A percentile compares a stretch with the other conserved stretches of the same genome.
Evolutionary conservation across 1,284 basidiomycete species (phyloP).

Genomic region (Mycena sp.): DNA sequence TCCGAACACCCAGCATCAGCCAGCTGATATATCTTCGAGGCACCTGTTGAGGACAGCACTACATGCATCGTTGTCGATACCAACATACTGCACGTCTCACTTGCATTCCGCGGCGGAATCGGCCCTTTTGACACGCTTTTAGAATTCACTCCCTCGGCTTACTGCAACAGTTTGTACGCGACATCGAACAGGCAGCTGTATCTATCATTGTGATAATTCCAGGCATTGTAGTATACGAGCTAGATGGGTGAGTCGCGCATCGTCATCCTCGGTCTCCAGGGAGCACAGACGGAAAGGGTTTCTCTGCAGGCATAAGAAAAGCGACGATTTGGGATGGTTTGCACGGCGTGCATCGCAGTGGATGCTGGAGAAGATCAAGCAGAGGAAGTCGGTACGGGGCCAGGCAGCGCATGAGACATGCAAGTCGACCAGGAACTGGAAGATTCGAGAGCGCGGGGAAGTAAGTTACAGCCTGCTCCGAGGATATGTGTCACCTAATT

Average conservation of each 20-base stretch:
- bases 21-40: slow-evolving; percentile 15
- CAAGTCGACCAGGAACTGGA: slow-evolving; percentile 67
- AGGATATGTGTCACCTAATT: slow-evolving; percentile 5
- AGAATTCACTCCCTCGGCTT: slow-evolving; percentile 31
- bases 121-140: neutral
- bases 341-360: slow-evolving; percentile 76
- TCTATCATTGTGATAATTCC: slow-evolving; percentile 72
- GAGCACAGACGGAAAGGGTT: slow-evolving; percentile 3
- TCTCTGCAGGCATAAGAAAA: slow-evolving; percentile 67
- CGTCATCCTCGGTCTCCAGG: slow-evolving; percentile 5
- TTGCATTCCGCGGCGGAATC: neutral
- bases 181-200: slow-evolving; percentile 59
- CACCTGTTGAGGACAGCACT: slow-evolving; percentile 12
- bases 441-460: slow-evolving; percentile 53
- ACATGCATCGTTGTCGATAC: slow-evolving; percentile 27
- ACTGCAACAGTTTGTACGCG: slow-evolving; percentile 69
- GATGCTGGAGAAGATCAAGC: slow-evolving; percentile 71
- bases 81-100: slow-evolving; percentile 22
- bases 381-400: slow-evolving; percentile 60
- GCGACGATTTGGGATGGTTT: slow-evolving; percentile 66
- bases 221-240: slow-evolving; percentile 74
- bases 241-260: slow-evolving; percentile 66
- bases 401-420: slow-evolving; percentile 75
- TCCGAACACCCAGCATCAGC: slow-evolving; percentile 11
- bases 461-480: slow-evolving; percentile 41